Conservation (phyloP, 192 early-diverging fungal species). For the Mortierella claussenii region DNA sequence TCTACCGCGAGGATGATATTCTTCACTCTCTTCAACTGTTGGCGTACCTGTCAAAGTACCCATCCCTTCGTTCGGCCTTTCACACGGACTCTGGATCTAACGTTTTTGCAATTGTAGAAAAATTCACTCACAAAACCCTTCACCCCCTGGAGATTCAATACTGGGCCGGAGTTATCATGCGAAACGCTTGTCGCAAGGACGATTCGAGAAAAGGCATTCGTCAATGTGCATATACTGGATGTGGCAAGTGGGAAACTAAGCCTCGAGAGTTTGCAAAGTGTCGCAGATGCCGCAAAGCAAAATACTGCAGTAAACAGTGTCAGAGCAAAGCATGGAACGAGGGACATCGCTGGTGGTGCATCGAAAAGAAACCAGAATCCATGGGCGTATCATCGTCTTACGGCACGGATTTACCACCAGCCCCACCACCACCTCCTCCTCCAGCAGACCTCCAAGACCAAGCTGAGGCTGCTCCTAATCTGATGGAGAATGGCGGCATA, state of each 20-base stretch:
- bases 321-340: constrained; percentile 82
- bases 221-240: constrained; percentile 82
- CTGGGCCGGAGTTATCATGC: constrained; percentile 84
- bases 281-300: constrained; percentile 86
- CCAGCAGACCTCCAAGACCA: constrained; percentile 49
- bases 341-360: constrained; percentile 86
- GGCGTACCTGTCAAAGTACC: constrained; percentile 92
- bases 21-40: constrained; percentile 85
- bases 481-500: constrained; percentile 38
- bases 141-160: constrained; percentile 73
- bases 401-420: constrained; percentile 36
- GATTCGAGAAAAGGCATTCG: constrained; percentile 75
- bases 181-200: constrained; percentile 83
- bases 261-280: constrained; percentile 88
- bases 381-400: constrained; percentile 43
- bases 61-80: constrained; percentile 75
- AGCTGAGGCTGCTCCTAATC: constrained; percentile 10
- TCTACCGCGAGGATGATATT: constrained; percentile 86
- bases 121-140: constrained; percentile 71
- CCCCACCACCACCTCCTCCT: constrained; percentile 42
- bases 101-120: constrained; percentile 83
- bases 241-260: constrained; percentile 80
- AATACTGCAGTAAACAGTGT: constrained; percentile 86
- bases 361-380: constrained; percentile 60
- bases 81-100: constrained; percentile 64